Evolutionary conservation across 805 yeast species (phyloP), one percentile per base, ranked within the genome.

Genomic region (Saccharomyces jurei): DNA sequence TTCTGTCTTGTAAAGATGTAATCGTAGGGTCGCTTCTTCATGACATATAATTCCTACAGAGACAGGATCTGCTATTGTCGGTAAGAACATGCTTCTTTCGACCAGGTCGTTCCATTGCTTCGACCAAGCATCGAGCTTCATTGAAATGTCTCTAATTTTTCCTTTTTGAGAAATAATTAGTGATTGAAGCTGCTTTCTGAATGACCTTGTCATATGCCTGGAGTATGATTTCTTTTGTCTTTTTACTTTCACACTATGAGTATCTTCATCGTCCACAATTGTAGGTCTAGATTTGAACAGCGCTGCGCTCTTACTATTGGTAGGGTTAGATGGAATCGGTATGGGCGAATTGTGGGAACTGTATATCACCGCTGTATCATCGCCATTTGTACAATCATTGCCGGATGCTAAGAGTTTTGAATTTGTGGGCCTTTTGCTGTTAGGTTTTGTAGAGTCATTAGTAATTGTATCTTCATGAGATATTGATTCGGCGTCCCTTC

Each of bases 11-110:
- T 84, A 90, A 8, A 77, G 49, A 1, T 74, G 61, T 29, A 87
- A 68, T 30, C 94, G 70, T 28, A 62, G 53, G 49, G 71, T 69
- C 2, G 95, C 90, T 63, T 89, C 87, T 14, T 76, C 81, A 11
- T 71, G 57, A 2, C 86, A 72, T 9, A 90, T 59, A 2, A 86
- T 60, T 0, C 90, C 89, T 17, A 74, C 65, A 1, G 79, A 71
- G 0, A 89, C 74, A 9, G 85, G 74, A 60, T 86, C 90, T 73
- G 72, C 52, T 70, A 64, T 41, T 52, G 60, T 9, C 65, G 72
- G 63, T 80, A 73, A 54, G 65, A 60, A 67, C 52, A 77, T 79
- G 22, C 84, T 77, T 4, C 71, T 70, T 10, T 66, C 66, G n/a
- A 80, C 76, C 47, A 82, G 71, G 10, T 72, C 71, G 50, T 74